A percentile compares a stretch with the other conserved stretches of the same genome.
Evolutionary conservation across 78 protist species (phyloP).

Genomic region (Dictyostelium brefeldianum): DNA sequence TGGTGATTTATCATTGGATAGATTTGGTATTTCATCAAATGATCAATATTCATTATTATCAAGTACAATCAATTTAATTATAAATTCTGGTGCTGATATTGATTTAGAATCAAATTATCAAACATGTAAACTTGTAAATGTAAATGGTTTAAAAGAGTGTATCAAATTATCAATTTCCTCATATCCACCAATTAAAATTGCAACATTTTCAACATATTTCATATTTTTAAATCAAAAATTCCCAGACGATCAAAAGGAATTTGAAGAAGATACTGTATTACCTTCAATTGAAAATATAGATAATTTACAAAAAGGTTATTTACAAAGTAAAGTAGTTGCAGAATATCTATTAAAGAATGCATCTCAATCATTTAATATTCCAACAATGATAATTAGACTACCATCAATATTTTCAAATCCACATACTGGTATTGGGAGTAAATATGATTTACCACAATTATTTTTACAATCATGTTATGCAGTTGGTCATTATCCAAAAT

Average conservation of each 20-base stretch:
- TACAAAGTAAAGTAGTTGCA: not conserved
- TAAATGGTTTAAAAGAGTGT: too few relatives aligned
- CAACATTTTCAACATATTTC: not conserved
- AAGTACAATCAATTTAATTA: not conserved
- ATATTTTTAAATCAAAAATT: not conserved
- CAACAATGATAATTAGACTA: not conserved
- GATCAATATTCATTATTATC: too few relatives aligned
- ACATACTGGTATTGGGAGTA: slow-evolving; percentile 1
- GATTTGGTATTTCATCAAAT: too few relatives aligned
- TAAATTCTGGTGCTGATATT: not conserved
- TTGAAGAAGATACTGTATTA: too few relatives aligned
- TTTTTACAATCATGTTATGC: not conserved
- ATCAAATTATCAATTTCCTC: too few relatives aligned
- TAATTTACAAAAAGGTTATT: too few relatives aligned
- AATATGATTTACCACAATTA: not conserved
- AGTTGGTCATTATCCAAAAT: not conserved
- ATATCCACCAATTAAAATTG: too few relatives aligned
- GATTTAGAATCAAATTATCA: not conserved
- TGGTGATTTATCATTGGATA: too few relatives aligned
- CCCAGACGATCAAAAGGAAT: too few relatives aligned
- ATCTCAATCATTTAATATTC: not conserved
- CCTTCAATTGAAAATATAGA: too few relatives aligned
- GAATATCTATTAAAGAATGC: not conserved
- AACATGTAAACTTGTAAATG: not conserved
- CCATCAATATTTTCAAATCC: not conserved